Evolutionary conservation across 805 yeast species (phyloP), one percentile per base, ranked within the genome.

Genomic region (Wickerhamomyces alni): DNA sequence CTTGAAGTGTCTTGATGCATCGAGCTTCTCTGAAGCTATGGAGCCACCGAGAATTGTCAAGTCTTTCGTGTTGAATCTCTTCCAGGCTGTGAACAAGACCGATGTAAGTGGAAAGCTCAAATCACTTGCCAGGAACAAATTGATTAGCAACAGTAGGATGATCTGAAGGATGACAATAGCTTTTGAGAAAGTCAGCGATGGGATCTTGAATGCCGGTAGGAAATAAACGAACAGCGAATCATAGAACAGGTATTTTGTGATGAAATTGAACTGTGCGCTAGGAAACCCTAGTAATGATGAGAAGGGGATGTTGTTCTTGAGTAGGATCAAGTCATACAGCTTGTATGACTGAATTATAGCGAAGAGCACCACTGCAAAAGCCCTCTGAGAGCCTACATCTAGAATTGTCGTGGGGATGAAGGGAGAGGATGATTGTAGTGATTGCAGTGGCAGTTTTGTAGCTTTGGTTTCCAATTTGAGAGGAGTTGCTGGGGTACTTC

Each of bases 301-400:
- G 37, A 49, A 54, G 13, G 57, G 59, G 28, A 47, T 41, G 15
- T 68, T 72, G 19, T 74, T 68, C 50, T 80, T 79, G 41, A 85
- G 61, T 17, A 77, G 57, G 26, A 80, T 62, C 31, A 85, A 60
- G 55, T 87, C 95, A 50, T 83, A 85, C 1, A 86, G 41, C 56
- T 93, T 91, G 75, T 84, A 84, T n/a, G 86, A 75, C 59, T 89
- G 97, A n/a, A 91, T 69, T 26, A 84, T 67, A 2, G 74, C 65
- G 55, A 87, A 86, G 10, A 85, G 44, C 1, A 86, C 74, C n/a
- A 80, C 58, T 3, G 79, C 70, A 40, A 86, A 71, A 27, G 78
- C 59, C 44, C 96, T 67, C 59, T 91, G 99, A 12, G 85, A 76
- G 2, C 86, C 86, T 6, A 75, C 74, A 46, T 87, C 95, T 19